Conservation (phyloP, 2,329 filamentous ascomycete species). For the Chalara sp. region DNA sequence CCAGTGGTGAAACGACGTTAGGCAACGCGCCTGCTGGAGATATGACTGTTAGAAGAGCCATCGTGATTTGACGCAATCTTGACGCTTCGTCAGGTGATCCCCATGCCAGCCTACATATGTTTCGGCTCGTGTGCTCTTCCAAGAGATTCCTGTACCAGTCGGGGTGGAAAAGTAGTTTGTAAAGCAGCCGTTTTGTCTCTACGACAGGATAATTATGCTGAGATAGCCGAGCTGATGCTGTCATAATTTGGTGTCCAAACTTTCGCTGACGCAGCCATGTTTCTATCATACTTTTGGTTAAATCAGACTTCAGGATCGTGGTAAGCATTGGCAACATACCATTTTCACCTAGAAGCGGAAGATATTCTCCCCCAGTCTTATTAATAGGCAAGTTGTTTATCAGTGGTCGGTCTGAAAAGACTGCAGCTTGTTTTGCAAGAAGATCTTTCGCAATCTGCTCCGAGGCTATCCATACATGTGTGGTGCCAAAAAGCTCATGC, state of each 20-base stretch:
- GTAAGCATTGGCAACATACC: constrained; percentile 21
- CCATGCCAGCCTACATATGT: constrained; percentile 39
- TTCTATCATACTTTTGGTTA: constrained; percentile 22
- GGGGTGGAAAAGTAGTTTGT: constrained; percentile 33
- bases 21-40: constrained; percentile 39
- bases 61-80: constrained; percentile 37
- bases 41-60: constrained; percentile 39
- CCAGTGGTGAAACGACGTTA: constrained; percentile 38
- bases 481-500: constrained; percentile 37
- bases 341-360: constrained; percentile 37
- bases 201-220: constrained; percentile 36
- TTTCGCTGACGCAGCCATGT: constrained; percentile 43
- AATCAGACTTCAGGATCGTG: neutral
- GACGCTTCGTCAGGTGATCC: constrained; percentile 35
- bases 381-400: constrained; percentile 42
- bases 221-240: constrained; percentile 27
- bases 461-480: constrained; percentile 42
- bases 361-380: constrained; percentile 39
- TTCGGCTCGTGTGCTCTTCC: constrained; percentile 41
- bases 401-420: constrained; percentile 41
- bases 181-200: constrained; percentile 33
- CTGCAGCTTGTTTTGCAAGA: constrained; percentile 33
- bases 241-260: constrained; percentile 38
- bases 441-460: constrained; percentile 39
- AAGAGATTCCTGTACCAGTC: constrained; percentile 38